Base-by-base conservation (phyloP, 1,139 yeast genomes). In the Pichia sp. region DNA sequence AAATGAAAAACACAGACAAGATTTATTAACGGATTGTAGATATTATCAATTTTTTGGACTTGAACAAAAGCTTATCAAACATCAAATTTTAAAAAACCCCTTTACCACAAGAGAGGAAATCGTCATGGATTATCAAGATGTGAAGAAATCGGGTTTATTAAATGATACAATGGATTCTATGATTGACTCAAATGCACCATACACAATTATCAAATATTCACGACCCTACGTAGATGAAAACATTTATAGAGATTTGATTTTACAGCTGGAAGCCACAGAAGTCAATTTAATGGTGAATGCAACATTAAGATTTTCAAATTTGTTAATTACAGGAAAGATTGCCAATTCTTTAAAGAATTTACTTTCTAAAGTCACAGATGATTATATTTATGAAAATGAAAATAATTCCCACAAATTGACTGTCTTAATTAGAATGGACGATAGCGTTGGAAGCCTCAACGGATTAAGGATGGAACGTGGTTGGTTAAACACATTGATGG, bases 31-130 rank as follows among this genome's bases (percentile, higher is more conserved):
- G 44, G 97, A 90, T 60, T 87, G 96, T 54, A 73, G 76, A 41
- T 90, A 85, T 66, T 90, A 87, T 64, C 72, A 94, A 44, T 84
- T 90, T 58, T 67, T 79, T 44, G 90, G 81, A 41, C 69, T 90
- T 38, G 95, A 86, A 62, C 96, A 90, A 66, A 68, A 75, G 50
- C 65, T 89, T 34, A 63, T 85, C n/a, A 76, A 75, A 38, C 78
- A 75, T 56, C 66, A 65, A 32, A 72, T 87, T 18, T 51, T 67
- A 1, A 66, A 65, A 46, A 83, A 84, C 57, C 85, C 87, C 0
- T 72, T 76, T 53, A 60, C 72, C 1, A 60, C 62, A 12, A 53
- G 58, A 3, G 81, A 79, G 53, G 90, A 84, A 53, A 85, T 89
- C 11, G 58, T 79, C 0, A 54, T 90, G 1, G 65, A 73, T 31